Percentiles rank a stretch among this genome's conserved stretches.
phyloP scores from a whole-genome alignment of 2,329 filamentous ascomycete genomes.

The Hypoxylon rubiginosum region DNA sequence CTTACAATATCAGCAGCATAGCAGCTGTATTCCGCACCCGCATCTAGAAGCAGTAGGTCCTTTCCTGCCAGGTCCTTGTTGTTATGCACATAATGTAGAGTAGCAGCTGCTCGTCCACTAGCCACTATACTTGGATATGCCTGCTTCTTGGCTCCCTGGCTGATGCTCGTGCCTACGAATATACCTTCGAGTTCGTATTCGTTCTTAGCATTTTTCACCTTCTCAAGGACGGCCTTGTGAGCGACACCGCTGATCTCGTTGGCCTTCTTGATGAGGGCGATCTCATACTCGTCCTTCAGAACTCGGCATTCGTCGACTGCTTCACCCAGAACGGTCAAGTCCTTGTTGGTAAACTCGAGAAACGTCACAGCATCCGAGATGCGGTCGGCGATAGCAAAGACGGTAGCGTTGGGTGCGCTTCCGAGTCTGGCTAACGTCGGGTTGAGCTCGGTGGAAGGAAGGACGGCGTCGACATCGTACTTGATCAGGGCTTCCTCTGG shows the following conservation, averaged over 20 bases:
- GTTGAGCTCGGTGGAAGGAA: constrained; percentile 80
- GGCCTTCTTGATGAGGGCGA: constrained; percentile 79
- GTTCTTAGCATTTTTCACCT: constrained; percentile 74
- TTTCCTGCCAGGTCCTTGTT: constrained; percentile 77
- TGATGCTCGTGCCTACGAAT: constrained; percentile 82
- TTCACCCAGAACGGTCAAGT: constrained; percentile 68
- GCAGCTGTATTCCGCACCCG: constrained; percentile 80
- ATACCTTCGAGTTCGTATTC: constrained; percentile 87
- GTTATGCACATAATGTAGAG: constrained; percentile 89
- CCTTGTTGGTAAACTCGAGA: constrained; percentile 74
- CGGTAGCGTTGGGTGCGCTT: constrained; percentile 60
- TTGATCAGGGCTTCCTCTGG: constrained; percentile 78
- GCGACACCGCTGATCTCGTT: constrained; percentile 78
- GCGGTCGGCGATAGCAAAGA: constrained; percentile 85
- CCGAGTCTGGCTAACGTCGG: constrained; percentile 72
- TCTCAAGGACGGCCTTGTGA: constrained; percentile 72
- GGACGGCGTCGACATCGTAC: constrained; percentile 87
- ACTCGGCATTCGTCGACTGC: constrained; percentile 78
- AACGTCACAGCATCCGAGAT: constrained; percentile 80
- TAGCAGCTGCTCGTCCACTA: constrained; percentile 82
- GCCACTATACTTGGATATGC: constrained; percentile 91
- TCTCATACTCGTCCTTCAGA: constrained; percentile 80
- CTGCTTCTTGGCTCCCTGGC: constrained; percentile 82
- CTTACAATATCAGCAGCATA: constrained; percentile 77
- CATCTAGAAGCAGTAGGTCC: constrained; percentile 86